Evolutionary conservation across 768 basidiomycete genomes (phyloP).

Genomic region (Rhizopogon sp.): DNA sequence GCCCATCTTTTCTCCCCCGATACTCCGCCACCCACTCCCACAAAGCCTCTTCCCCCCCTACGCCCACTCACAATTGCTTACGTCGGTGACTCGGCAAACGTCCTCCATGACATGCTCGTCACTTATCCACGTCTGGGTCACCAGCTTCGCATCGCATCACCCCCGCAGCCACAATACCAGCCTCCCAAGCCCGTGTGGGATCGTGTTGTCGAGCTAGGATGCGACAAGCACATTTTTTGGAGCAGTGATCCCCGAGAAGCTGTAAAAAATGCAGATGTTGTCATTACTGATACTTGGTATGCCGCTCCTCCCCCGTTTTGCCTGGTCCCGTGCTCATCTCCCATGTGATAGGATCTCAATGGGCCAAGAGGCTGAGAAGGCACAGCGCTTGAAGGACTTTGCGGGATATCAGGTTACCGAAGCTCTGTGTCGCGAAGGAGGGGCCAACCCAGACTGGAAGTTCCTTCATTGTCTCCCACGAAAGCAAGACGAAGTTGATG

Average conservation of each 20-base stretch:
- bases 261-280: constrained; percentile 85
- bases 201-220: constrained; percentile 68
- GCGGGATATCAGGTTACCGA: constrained; percentile 94
- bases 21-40: constrained; percentile 10
- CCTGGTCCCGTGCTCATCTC: not conserved
- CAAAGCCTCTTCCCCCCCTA: constrained; percentile 43
- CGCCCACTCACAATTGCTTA: constrained; percentile 87
- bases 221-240: constrained; percentile 73
- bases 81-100: constrained; percentile 92
- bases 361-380: constrained; percentile 97
- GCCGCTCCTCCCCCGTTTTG: constrained; percentile 3
- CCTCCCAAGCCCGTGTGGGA: constrained; percentile 75
- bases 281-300: constrained; percentile 96
- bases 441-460: constrained; percentile 83
- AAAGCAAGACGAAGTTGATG: constrained; percentile 90
- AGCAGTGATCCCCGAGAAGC: constrained; percentile 79
- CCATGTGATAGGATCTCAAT: constrained; percentile 79
- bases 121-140: constrained; percentile 90
- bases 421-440: constrained; percentile 71
- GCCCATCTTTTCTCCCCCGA: constrained; percentile 45
- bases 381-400: constrained; percentile 80
- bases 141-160: constrained; percentile 78
- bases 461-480: constrained; percentile 96
- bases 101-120: constrained; percentile 96
- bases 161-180: constrained; percentile 54